Percentiles rank a stretch among this genome's conserved stretches.
Evolutionary conservation across 2,329 filamentous ascomycete species (phyloP).

Genomic region (Colletotrichum filicis): DNA sequence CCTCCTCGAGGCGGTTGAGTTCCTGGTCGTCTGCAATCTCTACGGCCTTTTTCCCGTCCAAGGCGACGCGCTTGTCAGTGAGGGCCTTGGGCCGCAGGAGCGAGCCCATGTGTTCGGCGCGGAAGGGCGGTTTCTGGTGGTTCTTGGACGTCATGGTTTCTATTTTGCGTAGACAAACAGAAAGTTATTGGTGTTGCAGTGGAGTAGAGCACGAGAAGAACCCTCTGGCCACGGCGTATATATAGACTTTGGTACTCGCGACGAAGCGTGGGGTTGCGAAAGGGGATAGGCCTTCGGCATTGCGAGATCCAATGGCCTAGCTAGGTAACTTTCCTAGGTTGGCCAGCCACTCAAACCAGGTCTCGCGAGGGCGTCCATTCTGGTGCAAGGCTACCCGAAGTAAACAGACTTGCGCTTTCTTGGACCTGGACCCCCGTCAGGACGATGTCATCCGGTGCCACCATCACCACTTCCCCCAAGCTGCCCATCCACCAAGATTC

Average conservation of each 20-base stretch:
- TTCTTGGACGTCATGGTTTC: constrained; percentile 27
- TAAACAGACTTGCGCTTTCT: not conserved
- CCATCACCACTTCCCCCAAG: constrained; percentile 15
- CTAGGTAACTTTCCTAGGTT: not conserved
- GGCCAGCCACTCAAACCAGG: not conserved
- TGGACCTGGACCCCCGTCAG: not conserved
- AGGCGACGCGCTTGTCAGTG: constrained; percentile 44
- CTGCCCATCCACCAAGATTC: constrained; percentile 1
- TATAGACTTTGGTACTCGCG: not conserved
- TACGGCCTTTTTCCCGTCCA: constrained; percentile 41
- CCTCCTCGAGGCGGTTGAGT: constrained; percentile 72
- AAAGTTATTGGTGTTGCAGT: too few relatives aligned
- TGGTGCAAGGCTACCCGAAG: not conserved
- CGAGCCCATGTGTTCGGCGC: constrained; percentile 81
- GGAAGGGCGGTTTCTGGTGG: constrained; percentile 64
- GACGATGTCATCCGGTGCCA: constrained; percentile 28
- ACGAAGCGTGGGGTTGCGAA: not conserved
- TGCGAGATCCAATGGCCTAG: not conserved
- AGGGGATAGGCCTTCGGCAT: not conserved
- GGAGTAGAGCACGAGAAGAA: too few relatives aligned
- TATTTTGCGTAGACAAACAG: not conserved
- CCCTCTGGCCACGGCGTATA: not conserved
- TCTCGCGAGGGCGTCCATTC: not conserved
- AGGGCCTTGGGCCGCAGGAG: constrained; percentile 71
- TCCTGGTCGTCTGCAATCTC: constrained; percentile 56